Percentiles rank a stretch among this genome's conserved stretches.
Conservation (phyloP, 176 grass and related monocot genomes). For the Ampelocalamus luodianensis region DNA sequence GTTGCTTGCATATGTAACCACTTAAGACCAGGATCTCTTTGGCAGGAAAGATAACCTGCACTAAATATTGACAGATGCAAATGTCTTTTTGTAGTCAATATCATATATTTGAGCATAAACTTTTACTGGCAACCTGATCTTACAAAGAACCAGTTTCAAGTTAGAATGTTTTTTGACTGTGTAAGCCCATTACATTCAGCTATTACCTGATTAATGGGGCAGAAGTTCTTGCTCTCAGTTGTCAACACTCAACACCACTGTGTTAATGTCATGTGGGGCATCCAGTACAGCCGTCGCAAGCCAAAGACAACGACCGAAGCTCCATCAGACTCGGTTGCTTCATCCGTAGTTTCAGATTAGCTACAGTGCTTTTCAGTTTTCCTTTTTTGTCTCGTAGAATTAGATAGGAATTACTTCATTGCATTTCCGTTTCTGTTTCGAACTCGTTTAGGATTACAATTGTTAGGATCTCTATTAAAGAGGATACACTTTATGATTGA, state of each 20-base stretch:
- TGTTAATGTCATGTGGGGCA: not conserved
- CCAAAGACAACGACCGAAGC: too few relatives aligned
- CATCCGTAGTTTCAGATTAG: too few relatives aligned
- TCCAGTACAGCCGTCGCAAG: too few relatives aligned
- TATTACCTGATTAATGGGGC: not conserved
- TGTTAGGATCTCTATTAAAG: too few relatives aligned
- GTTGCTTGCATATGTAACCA: not conserved
- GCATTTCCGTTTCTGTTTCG: too few relatives aligned
- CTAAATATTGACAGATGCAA: not conserved
- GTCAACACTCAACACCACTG: not conserved
- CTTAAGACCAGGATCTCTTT: not conserved
- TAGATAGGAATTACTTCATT: too few relatives aligned
- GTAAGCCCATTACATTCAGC: not conserved
- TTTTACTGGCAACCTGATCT: not conserved
- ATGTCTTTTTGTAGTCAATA: not conserved
- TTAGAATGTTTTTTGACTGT: conserved; percentile 12
- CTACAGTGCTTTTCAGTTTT: too few relatives aligned
- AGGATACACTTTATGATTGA: too few relatives aligned
- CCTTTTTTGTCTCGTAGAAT: too few relatives aligned
- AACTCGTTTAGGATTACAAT: too few relatives aligned
- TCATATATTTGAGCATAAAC: not conserved
- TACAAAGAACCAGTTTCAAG: not conserved
- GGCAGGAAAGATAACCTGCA: not conserved
- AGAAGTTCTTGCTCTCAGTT: conserved; percentile 11
- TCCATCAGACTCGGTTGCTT: too few relatives aligned